Evolutionary conservation across 805 yeast genomes (phyloP).

Genomic region (Metschnikowia dekortorum): DNA sequence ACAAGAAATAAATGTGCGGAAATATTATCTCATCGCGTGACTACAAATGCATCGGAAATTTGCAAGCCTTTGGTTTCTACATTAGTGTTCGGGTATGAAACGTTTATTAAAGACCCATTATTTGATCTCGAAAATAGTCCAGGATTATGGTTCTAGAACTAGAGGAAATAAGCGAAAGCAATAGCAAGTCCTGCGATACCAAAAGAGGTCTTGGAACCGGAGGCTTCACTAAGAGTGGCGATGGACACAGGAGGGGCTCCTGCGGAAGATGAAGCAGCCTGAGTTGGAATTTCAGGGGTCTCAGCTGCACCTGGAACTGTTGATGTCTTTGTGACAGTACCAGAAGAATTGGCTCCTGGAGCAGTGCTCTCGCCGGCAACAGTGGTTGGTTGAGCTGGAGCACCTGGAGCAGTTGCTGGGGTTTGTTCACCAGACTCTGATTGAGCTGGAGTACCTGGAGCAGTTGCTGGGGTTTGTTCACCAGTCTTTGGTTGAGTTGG

Average conservation of each 20-base stretch:
- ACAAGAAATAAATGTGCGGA: too few species aligned
- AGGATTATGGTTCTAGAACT: not conserved
- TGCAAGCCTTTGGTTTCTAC: too few species aligned
- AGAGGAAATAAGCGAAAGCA: constrained; percentile 1
- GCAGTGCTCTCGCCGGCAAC: not conserved
- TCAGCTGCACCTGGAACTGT: not conserved
- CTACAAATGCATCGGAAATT: too few species aligned
- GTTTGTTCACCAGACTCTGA: not conserved
- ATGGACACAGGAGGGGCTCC: not conserved
- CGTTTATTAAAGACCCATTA: not conserved
- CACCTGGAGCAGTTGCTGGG: not conserved
- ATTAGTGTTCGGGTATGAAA: not conserved
- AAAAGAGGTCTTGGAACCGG: constrained; percentile 1
- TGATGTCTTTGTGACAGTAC: not conserved
- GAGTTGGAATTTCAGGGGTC: not conserved
- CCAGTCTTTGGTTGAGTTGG: not conserved
- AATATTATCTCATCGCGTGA: too few species aligned
- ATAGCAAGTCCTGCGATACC: not conserved
- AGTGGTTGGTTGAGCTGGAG: not conserved
- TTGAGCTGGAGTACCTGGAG: not conserved
- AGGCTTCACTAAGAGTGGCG: not conserved
- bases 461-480: too few species aligned
- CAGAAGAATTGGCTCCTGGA: not conserved
- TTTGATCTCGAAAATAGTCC: not conserved
- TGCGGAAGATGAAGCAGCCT: not conserved